Evolutionary conservation across 306 rosid genomes (phyloP).

Genomic region (Lupinus albus): DNA sequence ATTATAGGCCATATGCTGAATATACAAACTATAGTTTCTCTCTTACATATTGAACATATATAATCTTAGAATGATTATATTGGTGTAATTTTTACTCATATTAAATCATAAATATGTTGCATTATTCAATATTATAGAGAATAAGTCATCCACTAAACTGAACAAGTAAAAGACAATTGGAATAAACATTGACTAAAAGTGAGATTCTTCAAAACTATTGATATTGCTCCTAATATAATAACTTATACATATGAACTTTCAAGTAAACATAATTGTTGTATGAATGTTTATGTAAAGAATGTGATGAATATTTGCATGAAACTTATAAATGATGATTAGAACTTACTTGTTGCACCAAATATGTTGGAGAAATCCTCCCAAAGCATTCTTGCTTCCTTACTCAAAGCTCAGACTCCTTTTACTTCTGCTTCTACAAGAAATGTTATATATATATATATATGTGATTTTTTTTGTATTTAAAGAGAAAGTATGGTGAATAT

Average conservation of each 20-base stretch:
- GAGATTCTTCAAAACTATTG: constrained; percentile 4
- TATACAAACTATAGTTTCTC: neutral
- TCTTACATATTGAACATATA: neutral
- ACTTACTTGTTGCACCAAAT: constrained; percentile 52
- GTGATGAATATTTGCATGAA: neutral
- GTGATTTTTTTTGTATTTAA: too few relatives aligned
- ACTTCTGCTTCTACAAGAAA: constrained; percentile 41
- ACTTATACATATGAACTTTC: neutral
- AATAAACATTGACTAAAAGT: neutral
- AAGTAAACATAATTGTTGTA: neutral
- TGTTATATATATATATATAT: too few relatives aligned
- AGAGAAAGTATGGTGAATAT: neutral
- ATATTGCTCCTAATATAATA: neutral
- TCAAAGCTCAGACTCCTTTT: constrained; percentile 39
- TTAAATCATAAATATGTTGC: neutral
- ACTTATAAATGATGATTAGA: constrained; percentile 2
- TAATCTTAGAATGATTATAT: neutral
- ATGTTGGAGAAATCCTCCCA: constrained; percentile 45
- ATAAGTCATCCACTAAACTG: neutral
- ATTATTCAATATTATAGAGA: constrained; percentile 1
- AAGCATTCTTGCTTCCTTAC: constrained; percentile 48
- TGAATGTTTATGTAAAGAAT: neutral
- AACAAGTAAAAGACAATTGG: constrained; percentile 3
- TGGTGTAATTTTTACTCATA: too few relatives aligned
- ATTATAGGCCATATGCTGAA: too few relatives aligned